A percentile compares a stretch with the other conserved stretches of the same genome.
These are phyloP conservation scores for Trichoderma erinaceum DNA, from an alignment of 495 filamentous ascomycete genomes.

Conservation along the genomic window DNA sequence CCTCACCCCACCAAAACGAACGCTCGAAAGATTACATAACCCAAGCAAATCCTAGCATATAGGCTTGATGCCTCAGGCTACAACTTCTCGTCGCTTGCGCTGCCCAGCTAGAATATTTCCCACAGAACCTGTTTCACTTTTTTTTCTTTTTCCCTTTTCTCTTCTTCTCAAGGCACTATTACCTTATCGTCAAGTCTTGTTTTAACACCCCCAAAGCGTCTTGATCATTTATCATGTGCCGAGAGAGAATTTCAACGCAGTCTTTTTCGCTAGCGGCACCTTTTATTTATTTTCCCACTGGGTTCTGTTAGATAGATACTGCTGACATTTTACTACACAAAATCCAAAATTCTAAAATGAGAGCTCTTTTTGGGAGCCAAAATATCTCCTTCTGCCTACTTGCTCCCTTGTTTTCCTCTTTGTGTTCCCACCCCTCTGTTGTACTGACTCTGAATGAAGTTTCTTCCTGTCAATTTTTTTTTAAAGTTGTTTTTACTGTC, in stretches of 20 bases:
- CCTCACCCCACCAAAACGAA: conserved; percentile 17
- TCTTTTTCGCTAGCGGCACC: conserved; percentile 50
- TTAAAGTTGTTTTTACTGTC: not conserved
- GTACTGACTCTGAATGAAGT: not conserved
- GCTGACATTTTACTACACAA: conserved; percentile 30
- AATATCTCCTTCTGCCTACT: not conserved
- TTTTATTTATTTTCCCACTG: conserved; percentile 31
- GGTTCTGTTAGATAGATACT: conserved; percentile 51
- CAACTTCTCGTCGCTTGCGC: not conserved
- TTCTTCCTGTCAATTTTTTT: not conserved
- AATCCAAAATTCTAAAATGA: not conserved
- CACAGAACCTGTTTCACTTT: not conserved
- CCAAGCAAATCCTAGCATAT: not conserved
- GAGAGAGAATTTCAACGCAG: conserved; percentile 36
- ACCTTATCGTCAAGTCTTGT: conserved; percentile 48
- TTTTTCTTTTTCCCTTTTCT: conserved; percentile 19
- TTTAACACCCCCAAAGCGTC: conserved; percentile 33
- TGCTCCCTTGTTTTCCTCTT: not conserved
- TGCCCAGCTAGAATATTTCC: conserved; percentile 3
- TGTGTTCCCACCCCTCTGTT: not conserved
- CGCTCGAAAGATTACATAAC: conserved; percentile 13
- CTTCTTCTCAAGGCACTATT: conserved; percentile 36
- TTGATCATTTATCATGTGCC: conserved; percentile 48
- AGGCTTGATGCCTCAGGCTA: conserved; percentile 7
- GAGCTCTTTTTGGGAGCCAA: not conserved